These are phyloP conservation scores for Colletotrichum navitas DNA, from an alignment of 2,329 filamentous ascomycete genomes.

Conservation along the genomic window DNA sequence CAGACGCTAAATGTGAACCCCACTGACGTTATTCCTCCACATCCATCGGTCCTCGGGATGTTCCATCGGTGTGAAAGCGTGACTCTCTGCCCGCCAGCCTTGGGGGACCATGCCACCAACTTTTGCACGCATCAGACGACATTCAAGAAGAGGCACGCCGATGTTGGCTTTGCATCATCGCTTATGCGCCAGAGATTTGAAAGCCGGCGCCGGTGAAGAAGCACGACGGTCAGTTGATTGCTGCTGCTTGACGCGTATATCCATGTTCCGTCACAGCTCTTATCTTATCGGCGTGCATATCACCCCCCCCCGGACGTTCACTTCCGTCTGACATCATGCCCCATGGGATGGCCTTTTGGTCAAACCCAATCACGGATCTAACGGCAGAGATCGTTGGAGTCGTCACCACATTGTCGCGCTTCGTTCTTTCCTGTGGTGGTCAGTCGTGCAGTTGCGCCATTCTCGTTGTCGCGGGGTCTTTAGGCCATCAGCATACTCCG, in stretches of 20 bases:
- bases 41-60: neutral
- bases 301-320: neutral
- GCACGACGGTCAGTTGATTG: neutral
- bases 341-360: neutral
- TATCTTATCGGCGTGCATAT: conserved; percentile 17
- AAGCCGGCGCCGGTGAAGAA: neutral
- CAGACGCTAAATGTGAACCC: conserved; percentile 15
- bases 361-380: neutral
- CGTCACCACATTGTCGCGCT: neutral
- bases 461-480: neutral
- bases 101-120: neutral
- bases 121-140: conserved; percentile 4
- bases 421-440: neutral
- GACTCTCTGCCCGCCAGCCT: conserved; percentile 6
- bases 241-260: neutral
- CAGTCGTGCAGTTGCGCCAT: neutral
- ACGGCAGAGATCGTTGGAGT: neutral
- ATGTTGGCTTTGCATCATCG: conserved; percentile 24
- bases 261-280: neutral
- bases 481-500: neutral
- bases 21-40: conserved; percentile 34
- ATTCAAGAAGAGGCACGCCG: neutral
- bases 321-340: conserved; percentile 34
- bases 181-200: conserved; percentile 1
- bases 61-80: conserved; percentile 5